Base-by-base conservation (phyloP, 2,329 filamentous ascomycete genomes). In the Clonostachys rosea region DNA sequence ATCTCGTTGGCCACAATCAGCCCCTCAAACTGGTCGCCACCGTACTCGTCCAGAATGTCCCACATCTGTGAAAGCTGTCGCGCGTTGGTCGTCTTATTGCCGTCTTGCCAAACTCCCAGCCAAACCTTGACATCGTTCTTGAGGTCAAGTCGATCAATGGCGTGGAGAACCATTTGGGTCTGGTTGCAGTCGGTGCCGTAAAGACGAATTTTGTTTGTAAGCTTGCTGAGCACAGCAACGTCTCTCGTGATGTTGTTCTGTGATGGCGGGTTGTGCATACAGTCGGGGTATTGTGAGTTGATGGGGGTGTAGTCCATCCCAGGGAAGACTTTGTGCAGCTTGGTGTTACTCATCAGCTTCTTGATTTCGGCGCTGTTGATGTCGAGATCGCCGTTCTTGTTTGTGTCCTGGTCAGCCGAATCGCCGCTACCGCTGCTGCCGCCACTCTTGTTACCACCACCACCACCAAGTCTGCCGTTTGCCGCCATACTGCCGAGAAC, bases 151-250 rank as follows among this genome's bases (percentile, higher is more conserved):
- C 78, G 78, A 48, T 88, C 75, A 56, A 97, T 86, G 17, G 91
- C 85, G 57, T 94, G 85, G 9, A 97, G 73, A 1, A 95, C 81
- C 87, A 97, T 94, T 65, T 96, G 81, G 0, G 92, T 97, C 68
- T 97, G 92, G 67, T 96, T 96, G 76, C 92, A 97, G 69, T 97
- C 92, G 12, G 90, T 97, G 44, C 92, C 92, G 63, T 97, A 97
- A 1, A 96, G 75, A 8, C 92, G 86, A 43, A 97, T 80, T 4
- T 84, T 85, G 62, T 95, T 91, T 50, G 91, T 96, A 40, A 97
- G 75, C 63, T 96, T 91, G 12, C 88, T 91, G 45, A 97, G 81
- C 10, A 96, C 85, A 2, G 94, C 92, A 49, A 96, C 73, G 62
- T 97, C 92, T 46, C 89, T 83, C 1, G 94, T 97, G 54, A 97